Conservation (phyloP, 306 rosid genomes). For the Prunus campanulata region DNA sequence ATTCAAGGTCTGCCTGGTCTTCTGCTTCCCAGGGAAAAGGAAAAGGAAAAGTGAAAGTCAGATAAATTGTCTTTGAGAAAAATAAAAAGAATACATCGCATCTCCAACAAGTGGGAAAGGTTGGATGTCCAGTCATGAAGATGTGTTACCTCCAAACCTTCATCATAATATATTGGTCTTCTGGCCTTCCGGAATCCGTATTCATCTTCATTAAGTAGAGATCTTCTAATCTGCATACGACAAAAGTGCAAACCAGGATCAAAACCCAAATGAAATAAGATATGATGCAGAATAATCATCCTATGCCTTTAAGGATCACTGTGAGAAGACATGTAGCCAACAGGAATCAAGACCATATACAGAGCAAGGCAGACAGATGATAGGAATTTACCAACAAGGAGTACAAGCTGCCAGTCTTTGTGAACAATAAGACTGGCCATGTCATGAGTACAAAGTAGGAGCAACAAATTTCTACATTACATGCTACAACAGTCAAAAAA, state of each 20-base stretch:
- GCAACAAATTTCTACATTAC: not conserved
- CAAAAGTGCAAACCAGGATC: conserved; percentile 13
- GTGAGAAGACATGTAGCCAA: not conserved
- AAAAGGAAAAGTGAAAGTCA: conserved; percentile 2
- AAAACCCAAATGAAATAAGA: conserved; percentile 16
- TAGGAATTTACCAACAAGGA: not conserved
- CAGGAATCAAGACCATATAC: not conserved
- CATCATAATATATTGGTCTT: conserved; percentile 84
- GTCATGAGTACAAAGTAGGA: not conserved
- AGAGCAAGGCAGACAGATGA: not conserved
- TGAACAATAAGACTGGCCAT: not conserved
- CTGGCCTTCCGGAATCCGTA: conserved; percentile 81
- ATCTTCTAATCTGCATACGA: conserved; percentile 72
- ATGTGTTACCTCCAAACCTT: conserved; percentile 79
- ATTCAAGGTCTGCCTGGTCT: conserved; percentile 73
- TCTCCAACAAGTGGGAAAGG: conserved; percentile 10
- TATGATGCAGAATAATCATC: not conserved
- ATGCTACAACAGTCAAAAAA: not conserved
- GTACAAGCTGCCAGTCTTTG: not conserved
- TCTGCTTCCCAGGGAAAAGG: conserved; percentile 46
- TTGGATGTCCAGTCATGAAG: conserved; percentile 4
- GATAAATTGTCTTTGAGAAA: not conserved
- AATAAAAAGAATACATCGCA: not conserved
- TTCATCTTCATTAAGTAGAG: conserved; percentile 79
- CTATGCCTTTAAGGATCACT: not conserved